These are phyloP conservation scores for Leccinum pachyderme DNA, from an alignment of 1,284 basidiomycete species.

Conservation along the genomic window DNA sequence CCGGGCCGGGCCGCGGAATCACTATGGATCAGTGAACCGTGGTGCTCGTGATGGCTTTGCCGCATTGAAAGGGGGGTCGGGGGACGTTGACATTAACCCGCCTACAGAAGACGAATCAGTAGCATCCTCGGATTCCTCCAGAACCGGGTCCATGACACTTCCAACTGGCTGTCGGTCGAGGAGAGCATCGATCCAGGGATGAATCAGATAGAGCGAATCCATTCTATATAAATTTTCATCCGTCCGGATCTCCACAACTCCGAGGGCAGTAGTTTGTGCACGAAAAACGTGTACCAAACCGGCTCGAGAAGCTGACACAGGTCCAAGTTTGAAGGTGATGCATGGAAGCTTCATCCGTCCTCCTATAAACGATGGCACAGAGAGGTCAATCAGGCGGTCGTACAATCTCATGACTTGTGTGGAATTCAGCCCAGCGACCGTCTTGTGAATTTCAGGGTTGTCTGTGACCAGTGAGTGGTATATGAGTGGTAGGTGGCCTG, in stretches of 20 bases:
- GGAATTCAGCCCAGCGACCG: not conserved
- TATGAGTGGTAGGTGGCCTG: not conserved
- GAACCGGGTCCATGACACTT: not conserved
- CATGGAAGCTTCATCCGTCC: not conserved
- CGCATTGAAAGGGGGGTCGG: not conserved
- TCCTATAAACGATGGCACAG: not conserved
- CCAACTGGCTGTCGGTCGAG: not conserved
- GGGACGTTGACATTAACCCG: not conserved
- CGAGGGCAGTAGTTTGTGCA: not conserved
- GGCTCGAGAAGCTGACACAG: not conserved
- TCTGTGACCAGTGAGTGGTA: not conserved
- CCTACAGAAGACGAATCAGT: not conserved
- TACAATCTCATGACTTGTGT: not conserved
- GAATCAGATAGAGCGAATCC: not conserved
- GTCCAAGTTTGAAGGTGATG: not conserved
- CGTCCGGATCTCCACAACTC: not conserved
- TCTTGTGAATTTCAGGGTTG: not conserved
- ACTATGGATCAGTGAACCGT: not conserved
- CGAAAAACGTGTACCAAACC: not conserved
- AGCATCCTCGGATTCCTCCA: not conserved
- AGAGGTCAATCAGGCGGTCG: not conserved
- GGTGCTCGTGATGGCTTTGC: not conserved
- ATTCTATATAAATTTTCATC: not conserved
- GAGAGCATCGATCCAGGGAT: not conserved
- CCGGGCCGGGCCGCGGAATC: no score